phyloP scores from a whole-genome alignment of 2,329 filamentous ascomycete genomes.

The Cladosporium sp. region DNA sequence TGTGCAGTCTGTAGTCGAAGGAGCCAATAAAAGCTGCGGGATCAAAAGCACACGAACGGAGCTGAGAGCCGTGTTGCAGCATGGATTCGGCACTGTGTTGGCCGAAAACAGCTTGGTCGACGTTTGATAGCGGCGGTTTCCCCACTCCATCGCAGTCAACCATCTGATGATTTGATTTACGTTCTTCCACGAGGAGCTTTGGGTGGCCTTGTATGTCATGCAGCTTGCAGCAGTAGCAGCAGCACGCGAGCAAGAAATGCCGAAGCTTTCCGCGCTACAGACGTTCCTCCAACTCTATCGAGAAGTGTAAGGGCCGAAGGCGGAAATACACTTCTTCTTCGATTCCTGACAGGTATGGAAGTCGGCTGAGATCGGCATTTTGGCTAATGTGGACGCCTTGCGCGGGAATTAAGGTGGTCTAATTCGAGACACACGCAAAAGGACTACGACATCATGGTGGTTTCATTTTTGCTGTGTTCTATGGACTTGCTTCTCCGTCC shows the following conservation, averaged over 20 bases:
- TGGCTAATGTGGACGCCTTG: not conserved
- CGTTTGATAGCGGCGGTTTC: not conserved
- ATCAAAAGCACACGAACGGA: no score
- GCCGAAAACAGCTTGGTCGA: not conserved
- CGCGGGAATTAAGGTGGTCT: not conserved
- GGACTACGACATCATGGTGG: no score
- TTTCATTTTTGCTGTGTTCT: no score
- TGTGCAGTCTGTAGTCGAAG: no score
- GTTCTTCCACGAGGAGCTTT: not conserved
- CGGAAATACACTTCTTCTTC: slow-evolving; percentile 1
- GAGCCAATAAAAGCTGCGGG: no score
- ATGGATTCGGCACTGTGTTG: not conserved
- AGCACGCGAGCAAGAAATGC: not conserved
- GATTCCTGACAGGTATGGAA: not conserved
- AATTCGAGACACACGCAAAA: no score
- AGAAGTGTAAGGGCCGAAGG: not conserved
- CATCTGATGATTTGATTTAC: no score
- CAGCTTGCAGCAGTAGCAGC: no score
- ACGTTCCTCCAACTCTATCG: not conserved
- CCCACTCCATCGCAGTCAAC: not conserved
- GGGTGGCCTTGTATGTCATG: not conserved
- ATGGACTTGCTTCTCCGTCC: no score
- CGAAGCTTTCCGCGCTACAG: not conserved
- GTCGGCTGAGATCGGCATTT: no score
- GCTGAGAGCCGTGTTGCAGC: no score